phyloP scores from a whole-genome alignment of 768 basidiomycete species.

The Saitozyma sp. region DNA sequence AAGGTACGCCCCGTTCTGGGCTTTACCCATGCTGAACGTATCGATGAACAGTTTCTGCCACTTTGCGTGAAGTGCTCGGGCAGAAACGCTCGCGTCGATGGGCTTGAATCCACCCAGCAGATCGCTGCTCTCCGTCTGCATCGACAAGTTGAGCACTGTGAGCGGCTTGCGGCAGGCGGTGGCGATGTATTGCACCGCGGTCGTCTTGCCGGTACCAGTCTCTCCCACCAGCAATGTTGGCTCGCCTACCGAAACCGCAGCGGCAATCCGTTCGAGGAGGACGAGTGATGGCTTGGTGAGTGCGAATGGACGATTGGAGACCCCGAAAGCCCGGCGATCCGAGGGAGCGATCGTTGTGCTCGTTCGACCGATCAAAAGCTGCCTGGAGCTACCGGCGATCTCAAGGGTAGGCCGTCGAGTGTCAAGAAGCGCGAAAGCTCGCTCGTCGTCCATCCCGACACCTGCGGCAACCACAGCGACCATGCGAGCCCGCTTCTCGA shows the following conservation, averaged over 20 bases:
- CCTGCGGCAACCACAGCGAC: constrained; percentile 62
- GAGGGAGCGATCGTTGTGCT: constrained; percentile 52
- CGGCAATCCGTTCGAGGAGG: constrained; percentile 76
- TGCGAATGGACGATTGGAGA: constrained; percentile 64
- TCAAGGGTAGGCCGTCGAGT: constrained; percentile 68
- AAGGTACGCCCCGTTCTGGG: constrained; percentile 84
- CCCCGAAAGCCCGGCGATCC: constrained; percentile 6
- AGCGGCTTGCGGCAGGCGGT: constrained; percentile 72
- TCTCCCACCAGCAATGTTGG: constrained; percentile 92
- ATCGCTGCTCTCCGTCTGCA: constrained; percentile 94
- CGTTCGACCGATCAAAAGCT: constrained; percentile 63
- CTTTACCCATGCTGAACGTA: constrained; percentile 73
- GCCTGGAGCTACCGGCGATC: constrained; percentile 59
- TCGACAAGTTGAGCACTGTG: constrained; percentile 87
- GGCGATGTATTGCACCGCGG: constrained; percentile 82
- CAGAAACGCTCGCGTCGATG: constrained; percentile 81
- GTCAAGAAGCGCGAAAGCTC: constrained; percentile 68
- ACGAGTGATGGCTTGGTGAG: constrained; percentile 80
- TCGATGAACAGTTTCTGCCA: constrained; percentile 79
- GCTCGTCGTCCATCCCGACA: constrained; percentile 69
- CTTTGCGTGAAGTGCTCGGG: constrained; percentile 65
- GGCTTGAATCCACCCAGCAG: constrained; percentile 94
- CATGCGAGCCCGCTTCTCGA: constrained; percentile 50
- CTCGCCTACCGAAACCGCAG: constrained; percentile 69
- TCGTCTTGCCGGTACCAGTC: constrained; percentile 99